These are phyloP conservation scores for Thelonectria olida DNA, from an alignment of 2,329 filamentous ascomycete genomes.

Conservation along the genomic window DNA sequence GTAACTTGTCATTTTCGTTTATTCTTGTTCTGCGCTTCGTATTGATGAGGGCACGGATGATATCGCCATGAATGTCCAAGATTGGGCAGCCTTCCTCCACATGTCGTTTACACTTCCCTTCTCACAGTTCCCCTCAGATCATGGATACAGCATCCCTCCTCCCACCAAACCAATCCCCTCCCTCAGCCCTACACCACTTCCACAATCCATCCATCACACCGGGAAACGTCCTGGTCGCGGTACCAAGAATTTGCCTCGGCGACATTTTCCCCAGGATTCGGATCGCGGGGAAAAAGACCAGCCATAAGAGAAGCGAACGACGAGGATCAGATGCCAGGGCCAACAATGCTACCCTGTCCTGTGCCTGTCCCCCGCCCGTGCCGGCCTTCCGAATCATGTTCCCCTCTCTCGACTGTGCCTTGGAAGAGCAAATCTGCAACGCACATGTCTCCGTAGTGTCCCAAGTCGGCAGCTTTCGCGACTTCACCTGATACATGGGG, in stretches of 20 bases:
- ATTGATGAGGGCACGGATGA: neutral
- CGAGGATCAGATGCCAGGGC: too few relatives aligned
- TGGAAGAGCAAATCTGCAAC: too few relatives aligned
- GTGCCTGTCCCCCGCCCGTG: too few relatives aligned
- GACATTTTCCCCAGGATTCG: neutral
- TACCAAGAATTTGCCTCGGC: neutral
- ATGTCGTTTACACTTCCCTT: too few relatives aligned
- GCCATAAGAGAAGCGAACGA: too few relatives aligned
- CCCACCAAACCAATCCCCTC: slow-evolving; percentile 4
- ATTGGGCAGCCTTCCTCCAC: too few relatives aligned
- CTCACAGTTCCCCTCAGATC: slow-evolving; percentile 15
- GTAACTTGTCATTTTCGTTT: slow-evolving; percentile 13
- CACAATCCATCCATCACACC: neutral
- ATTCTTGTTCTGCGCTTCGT: neutral
- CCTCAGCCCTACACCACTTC: slow-evolving; percentile 11
- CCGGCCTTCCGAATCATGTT: slow-evolving; percentile 5
- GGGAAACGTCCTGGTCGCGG: slow-evolving; percentile 4
- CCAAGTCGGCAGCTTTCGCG: neutral
- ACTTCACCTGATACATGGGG: slow-evolving; percentile 11
- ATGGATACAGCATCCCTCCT: neutral
- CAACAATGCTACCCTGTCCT: neutral
- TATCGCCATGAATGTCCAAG: too few relatives aligned
- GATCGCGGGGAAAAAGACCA: too few relatives aligned
- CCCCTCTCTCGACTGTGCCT: too few relatives aligned
- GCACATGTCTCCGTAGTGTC: neutral